Base-by-base conservation (phyloP, 768 basidiomycete genomes). In the Xerocomus brunneocitrinus region DNA sequence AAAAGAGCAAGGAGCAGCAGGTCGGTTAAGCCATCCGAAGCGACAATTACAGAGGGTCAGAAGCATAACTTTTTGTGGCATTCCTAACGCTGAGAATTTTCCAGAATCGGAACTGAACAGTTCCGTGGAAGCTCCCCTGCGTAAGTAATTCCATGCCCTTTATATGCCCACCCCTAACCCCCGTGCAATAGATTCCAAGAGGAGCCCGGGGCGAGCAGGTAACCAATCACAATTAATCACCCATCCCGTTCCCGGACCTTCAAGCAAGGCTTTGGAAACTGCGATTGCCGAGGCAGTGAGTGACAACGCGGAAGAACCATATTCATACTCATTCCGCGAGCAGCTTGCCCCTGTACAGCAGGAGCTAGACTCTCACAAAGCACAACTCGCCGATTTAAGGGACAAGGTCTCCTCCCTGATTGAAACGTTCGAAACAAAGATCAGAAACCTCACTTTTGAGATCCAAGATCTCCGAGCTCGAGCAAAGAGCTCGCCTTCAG, bases 1-100 rank as follows among this genome's bases (percentile, higher is more conserved):
- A 80, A 73, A 63, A 76, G 79, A 57, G 68, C 71, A 32, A 87
- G 76, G 64, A 69, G 57, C 42, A 84, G 75, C 60, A 81, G 65
- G 62, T 75, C 73, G 24, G 64, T 77, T 34, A 79, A 79, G 54
- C 77, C 77, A 2, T 65, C 65, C 3, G 81, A 87, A 67, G 75
- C 76, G 19, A 79, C 81, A 5, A 88, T 89, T 25, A 67, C 65
- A 47, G 80, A 82, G 71, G 82, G 81, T 81, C 46, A 47, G 56
- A 16, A 25, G 27, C 48, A 28, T 22, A 36, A 32, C 45, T 55
- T 22, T 44, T 44, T 42, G 32, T 47, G 34, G 28, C 35, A 41
- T 30, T n/a, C n/a, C 7, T 13, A 30, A 39, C 50, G 9, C 54
- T 68, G 49, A 69, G 5, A 30, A 24, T 5, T 56, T 50, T 5